Evolutionary conservation across 1,139 yeast species (phyloP).

Genomic region (Meyerozyma guilliermondii): DNA sequence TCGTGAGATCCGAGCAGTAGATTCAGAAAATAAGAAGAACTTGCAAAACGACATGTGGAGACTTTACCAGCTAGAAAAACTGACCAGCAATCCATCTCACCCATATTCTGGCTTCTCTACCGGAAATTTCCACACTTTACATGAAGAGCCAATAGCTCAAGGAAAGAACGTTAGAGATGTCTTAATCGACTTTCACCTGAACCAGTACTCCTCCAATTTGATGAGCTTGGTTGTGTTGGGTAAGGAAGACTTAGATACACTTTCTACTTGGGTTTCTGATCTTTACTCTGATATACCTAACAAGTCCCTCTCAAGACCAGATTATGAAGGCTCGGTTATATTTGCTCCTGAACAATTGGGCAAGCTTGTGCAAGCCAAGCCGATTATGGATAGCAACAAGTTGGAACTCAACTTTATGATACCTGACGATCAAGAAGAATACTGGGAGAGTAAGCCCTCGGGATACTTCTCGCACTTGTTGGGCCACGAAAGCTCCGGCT

Average conservation of each 20-base stretch:
- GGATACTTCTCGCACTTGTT: conserved; percentile 72
- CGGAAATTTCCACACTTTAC: conserved; percentile 61
- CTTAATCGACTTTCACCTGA: conserved; percentile 54
- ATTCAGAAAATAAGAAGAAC: conserved; percentile 92
- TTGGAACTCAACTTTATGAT: conserved; percentile 65
- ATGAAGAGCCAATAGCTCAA: conserved; percentile 44
- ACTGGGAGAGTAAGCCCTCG: conserved; percentile 67
- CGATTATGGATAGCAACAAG: conserved; percentile 74
- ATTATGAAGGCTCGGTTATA: conserved; percentile 31
- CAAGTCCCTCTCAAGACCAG: conserved; percentile 45
- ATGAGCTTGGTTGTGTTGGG: conserved; percentile 88
- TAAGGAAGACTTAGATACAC: conserved; percentile 66
- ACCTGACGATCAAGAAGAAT: conserved; percentile 62
- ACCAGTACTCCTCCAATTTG: conserved; percentile 66
- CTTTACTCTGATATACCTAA: conserved; percentile 64
- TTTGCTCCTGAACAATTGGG: conserved; percentile 43
- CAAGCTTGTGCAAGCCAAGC: conserved; percentile 61
- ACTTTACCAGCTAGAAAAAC: conserved; percentile 75
- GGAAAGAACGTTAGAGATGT: conserved; percentile 62
- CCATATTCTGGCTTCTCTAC: conserved; percentile 76
- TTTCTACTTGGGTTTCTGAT: conserved; percentile 67
- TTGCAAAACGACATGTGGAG: conserved; percentile 90
- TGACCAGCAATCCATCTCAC: conserved; percentile 64
- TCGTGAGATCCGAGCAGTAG: conserved; percentile 91
- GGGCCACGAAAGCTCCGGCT: conserved; percentile 91